Conservation (phyloP, 1,284 basidiomycete genomes). For the Acaromyces ingoldii region DNA sequence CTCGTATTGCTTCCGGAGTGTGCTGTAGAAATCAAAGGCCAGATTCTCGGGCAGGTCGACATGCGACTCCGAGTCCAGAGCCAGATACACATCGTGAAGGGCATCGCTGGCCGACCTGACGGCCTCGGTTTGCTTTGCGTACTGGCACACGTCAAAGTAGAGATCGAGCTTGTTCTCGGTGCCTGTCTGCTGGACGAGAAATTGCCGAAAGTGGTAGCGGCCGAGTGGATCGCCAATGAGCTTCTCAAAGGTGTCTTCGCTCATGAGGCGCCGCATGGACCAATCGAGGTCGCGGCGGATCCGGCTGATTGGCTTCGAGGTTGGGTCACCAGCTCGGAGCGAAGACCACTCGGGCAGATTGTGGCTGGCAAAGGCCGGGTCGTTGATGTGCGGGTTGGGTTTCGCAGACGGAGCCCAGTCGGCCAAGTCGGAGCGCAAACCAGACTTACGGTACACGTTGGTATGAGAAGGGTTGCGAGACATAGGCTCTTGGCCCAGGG, state of each 20-base stretch:
- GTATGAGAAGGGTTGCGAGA: too few species aligned
- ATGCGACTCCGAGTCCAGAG: constrained; percentile 7
- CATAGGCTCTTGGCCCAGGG: too few species aligned
- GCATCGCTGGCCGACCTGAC: constrained; percentile 10
- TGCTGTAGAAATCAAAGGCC: background rate
- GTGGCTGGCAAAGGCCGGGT: too few species aligned
- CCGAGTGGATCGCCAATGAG: constrained; percentile 25
- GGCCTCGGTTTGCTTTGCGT: background rate
- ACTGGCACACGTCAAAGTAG: constrained; percentile 10
- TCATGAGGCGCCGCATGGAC: constrained; percentile 17
- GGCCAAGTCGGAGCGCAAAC: constrained; percentile 3
- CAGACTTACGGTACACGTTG: constrained; percentile 6
- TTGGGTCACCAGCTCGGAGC: background rate
- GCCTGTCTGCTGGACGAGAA: constrained; percentile 5
- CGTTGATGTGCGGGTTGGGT: too few species aligned
- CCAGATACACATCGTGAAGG: constrained; percentile 14
- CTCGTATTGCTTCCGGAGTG: constrained; percentile 8
- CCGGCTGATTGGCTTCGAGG: constrained; percentile 10
- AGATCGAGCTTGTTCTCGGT: constrained; percentile 13
- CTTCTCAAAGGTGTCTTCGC: constrained; percentile 19
- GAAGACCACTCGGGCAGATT: background rate
- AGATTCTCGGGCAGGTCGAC: constrained; percentile 5
- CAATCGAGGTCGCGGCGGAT: constrained; percentile 16
- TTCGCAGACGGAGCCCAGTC: constrained; percentile 5
- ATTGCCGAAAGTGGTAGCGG: constrained; percentile 22